Evolutionary conservation across 345 rosid genomes (phyloP).

Genomic region (Gossypium arboreum): DNA sequence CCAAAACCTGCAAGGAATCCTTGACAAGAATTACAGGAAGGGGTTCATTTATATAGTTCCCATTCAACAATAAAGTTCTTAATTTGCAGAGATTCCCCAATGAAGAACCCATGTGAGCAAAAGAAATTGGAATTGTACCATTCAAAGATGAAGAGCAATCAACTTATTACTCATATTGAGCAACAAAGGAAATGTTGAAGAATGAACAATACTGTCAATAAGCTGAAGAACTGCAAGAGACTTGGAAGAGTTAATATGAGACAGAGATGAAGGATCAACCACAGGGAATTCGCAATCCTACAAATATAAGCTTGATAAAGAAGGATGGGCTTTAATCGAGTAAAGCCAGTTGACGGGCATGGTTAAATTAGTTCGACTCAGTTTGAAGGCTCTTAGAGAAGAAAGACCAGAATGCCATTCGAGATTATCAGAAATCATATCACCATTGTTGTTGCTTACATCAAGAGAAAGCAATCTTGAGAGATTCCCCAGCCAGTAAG

Average conservation of each 20-base stretch:
- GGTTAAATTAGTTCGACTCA: background rate
- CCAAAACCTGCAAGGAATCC: background rate
- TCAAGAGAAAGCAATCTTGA: background rate
- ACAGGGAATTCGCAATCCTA: background rate
- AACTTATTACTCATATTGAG: background rate
- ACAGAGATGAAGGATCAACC: background rate
- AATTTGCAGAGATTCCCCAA: conserved; percentile 20
- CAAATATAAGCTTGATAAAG: background rate
- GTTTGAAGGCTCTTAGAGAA: background rate
- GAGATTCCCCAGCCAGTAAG: conserved; percentile 8
- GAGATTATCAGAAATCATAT: background rate
- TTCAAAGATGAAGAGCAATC: background rate
- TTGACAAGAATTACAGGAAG: background rate
- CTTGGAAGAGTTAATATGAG: background rate
- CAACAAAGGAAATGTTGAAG: conserved; percentile 6
- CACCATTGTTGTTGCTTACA: background rate
- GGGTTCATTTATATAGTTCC: background rate
- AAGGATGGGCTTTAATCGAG: conserved; percentile 4
- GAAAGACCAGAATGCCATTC: conserved; percentile 19
- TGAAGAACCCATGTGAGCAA: conserved; percentile 14
- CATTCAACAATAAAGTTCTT: background rate
- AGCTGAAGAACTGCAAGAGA: background rate
- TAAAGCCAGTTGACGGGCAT: background rate
- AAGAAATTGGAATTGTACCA: background rate
- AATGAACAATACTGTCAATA: no score